Conservation (phyloP, 208 protist species). For the Leishmania guyanensis region DNA sequence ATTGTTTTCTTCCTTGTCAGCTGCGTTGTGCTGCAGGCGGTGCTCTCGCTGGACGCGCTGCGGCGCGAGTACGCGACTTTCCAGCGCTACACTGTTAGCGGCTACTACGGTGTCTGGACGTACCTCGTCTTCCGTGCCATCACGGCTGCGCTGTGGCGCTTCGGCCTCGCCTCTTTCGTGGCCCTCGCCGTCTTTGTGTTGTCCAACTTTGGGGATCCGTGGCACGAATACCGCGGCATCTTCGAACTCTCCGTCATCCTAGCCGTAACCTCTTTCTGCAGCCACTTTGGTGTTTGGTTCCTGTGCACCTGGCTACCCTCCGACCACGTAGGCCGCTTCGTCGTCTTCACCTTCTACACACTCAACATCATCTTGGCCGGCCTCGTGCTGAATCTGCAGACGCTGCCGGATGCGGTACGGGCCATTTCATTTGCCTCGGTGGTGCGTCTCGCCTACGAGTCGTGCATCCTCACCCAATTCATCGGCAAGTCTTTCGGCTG, state of each 20-base stretch:
- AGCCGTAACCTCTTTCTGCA: slow-evolving; percentile 55
- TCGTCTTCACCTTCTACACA: slow-evolving; percentile 63
- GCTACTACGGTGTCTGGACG: slow-evolving; percentile 57
- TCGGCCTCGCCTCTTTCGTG: slow-evolving; percentile 41
- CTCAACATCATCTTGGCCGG: slow-evolving; percentile 59
- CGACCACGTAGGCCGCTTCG: slow-evolving; percentile 31
- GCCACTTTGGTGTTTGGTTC: slow-evolving; percentile 55
- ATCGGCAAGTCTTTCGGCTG: slow-evolving; percentile 50
- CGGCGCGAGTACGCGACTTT: slow-evolving; percentile 54
- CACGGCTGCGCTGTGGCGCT: slow-evolving; percentile 39
- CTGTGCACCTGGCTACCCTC: slow-evolving; percentile 36
- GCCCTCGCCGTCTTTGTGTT: slow-evolving; percentile 44
- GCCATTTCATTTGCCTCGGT: slow-evolving; percentile 48
- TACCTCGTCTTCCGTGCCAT: slow-evolving; percentile 48
- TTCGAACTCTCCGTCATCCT: slow-evolving; percentile 59
- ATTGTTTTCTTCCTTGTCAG: slow-evolving; percentile 74
- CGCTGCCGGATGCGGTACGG: slow-evolving; percentile 44
- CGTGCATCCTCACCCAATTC: slow-evolving; percentile 58
- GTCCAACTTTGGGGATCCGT: slow-evolving; percentile 57
- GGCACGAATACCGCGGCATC: slow-evolving; percentile 49
- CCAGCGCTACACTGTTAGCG: slow-evolving; percentile 48
- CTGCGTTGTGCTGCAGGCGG: slow-evolving; percentile 58
- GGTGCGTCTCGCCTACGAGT: slow-evolving; percentile 61
- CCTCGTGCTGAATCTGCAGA: slow-evolving; percentile 65
- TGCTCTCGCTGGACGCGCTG: slow-evolving; percentile 49